Evolutionary conservation across 768 basidiomycete species (phyloP).

Genomic region (Pleurotus citrinopileatus): DNA sequence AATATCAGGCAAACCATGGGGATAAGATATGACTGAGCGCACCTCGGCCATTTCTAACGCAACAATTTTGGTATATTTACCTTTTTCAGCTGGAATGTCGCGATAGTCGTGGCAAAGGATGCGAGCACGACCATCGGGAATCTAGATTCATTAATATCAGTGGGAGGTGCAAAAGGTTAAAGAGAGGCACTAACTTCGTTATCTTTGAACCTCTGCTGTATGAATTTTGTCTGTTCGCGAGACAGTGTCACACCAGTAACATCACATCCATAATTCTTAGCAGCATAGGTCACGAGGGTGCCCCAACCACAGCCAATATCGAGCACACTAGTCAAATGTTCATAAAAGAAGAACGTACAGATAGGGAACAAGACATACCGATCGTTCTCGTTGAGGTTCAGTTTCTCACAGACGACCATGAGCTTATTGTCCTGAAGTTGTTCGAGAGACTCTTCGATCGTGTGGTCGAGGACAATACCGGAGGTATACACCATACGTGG

Average conservation of each 20-base stretch:
- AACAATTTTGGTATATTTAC: slow-evolving; percentile 91
- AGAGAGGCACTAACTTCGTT: too few species aligned
- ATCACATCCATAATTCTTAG: slow-evolving; percentile 96
- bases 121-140: slow-evolving; percentile 68
- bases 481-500: slow-evolving; percentile 98
- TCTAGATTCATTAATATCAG: slow-evolving; percentile 25
- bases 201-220: slow-evolving; percentile 78
- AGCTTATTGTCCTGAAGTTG: slow-evolving; percentile 98
- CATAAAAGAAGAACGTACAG: slow-evolving; percentile 24
- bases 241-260: slow-evolving; percentile 94
- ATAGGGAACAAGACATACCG: slow-evolving; percentile 29
- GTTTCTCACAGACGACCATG: slow-evolving; percentile 90
- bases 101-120: slow-evolving; percentile 94
- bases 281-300: slow-evolving; percentile 89
- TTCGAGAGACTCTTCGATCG: slow-evolving; percentile 79
- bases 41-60: slow-evolving; percentile 98
- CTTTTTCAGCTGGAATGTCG: slow-evolving; percentile 74
- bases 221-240: slow-evolving; percentile 89
- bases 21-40: slow-evolving; percentile 12
- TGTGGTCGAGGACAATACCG: slow-evolving; percentile 75
- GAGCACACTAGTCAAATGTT: slow-evolving; percentile 46
- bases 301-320: slow-evolving; percentile 97
- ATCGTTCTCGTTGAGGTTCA: slow-evolving; percentile 85
- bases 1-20: background rate
- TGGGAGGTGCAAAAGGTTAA: too few species aligned